phyloP scores from a whole-genome alignment of 2,329 filamentous ascomycete genomes.

The Polytolypa hystricis region DNA sequence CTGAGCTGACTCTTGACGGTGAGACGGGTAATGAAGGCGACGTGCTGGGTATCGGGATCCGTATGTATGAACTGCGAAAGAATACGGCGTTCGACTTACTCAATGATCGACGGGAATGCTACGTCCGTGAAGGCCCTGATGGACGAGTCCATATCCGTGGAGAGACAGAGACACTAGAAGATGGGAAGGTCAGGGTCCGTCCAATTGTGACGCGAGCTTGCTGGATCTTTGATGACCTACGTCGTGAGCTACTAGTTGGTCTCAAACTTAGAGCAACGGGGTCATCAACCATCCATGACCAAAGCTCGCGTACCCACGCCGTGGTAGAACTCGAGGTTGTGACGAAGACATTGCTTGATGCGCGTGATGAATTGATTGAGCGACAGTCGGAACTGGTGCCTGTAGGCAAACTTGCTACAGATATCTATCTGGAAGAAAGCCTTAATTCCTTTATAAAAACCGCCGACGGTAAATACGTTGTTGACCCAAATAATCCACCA shows the following conservation, averaged over 20 bases:
- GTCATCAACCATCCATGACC: conserved; percentile 32
- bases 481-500: conserved; percentile 24
- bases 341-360: conserved; percentile 24
- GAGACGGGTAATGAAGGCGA: conserved; percentile 2
- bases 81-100: conserved; percentile 35
- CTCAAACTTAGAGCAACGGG: conserved; percentile 24
- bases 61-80: conserved; percentile 33
- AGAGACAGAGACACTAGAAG: conserved; percentile 30
- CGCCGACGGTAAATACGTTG: conserved; percentile 23
- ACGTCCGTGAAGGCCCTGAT: conserved; percentile 32
- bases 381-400: conserved; percentile 36
- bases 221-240: conserved; percentile 27
- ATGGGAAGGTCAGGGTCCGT: conserved; percentile 32
- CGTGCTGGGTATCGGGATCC: conserved; percentile 27
- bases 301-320: conserved; percentile 37
- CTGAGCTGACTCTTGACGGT: not conserved
- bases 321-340: conserved; percentile 35
- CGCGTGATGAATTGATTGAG: conserved; percentile 29
- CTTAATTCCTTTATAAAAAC: conserved; percentile 18
- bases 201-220: conserved; percentile 27
- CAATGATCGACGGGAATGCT: conserved; percentile 28
- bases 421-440: conserved; percentile 32
- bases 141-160: conserved; percentile 33
- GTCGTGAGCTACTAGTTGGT: conserved; percentile 18
- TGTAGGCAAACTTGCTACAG: conserved; percentile 33